These are phyloP conservation scores for Malus sieversii DNA, from an alignment of 306 rosid species.

Conservation along the genomic window DNA sequence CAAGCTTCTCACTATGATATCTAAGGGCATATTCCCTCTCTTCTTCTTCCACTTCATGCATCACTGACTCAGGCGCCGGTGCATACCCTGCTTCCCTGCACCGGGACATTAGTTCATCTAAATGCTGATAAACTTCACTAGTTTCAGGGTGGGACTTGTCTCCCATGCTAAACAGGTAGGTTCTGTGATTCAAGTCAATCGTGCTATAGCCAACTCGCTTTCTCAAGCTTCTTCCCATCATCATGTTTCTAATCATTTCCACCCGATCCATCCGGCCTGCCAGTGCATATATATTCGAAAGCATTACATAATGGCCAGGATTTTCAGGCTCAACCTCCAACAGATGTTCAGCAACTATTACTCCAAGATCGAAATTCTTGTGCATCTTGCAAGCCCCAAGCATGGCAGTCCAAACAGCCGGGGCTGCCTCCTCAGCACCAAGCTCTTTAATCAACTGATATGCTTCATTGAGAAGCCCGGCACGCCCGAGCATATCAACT, in stretches of 20 bases:
- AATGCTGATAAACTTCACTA: slow-evolving; percentile 37
- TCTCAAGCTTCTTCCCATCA: slow-evolving; percentile 56
- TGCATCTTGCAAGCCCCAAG: slow-evolving; percentile 94
- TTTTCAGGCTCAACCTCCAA: slow-evolving; percentile 70
- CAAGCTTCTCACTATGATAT: slow-evolving; percentile 92
- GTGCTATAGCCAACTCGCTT: slow-evolving; percentile 84
- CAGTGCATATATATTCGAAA: slow-evolving; percentile 73
- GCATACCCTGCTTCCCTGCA: slow-evolving; percentile 71
- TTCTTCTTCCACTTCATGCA: slow-evolving; percentile 93
- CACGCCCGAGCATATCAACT: slow-evolving; percentile 92
- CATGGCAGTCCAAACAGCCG: slow-evolving; percentile 76
- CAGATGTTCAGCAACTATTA: slow-evolving; percentile 65
- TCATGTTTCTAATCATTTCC: slow-evolving; percentile 56
- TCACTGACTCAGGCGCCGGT: slow-evolving; percentile 38
- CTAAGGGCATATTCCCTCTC: slow-evolving; percentile 91
- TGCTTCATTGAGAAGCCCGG: slow-evolving; percentile 76
- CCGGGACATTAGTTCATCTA: slow-evolving; percentile 58
- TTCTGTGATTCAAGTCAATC: slow-evolving; percentile 41
- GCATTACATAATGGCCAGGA: slow-evolving; percentile 84
- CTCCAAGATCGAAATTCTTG: slow-evolving; percentile 65
- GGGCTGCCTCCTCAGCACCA: slow-evolving; percentile 32
- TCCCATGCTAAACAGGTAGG: slow-evolving; percentile 66
- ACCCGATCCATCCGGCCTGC: slow-evolving; percentile 77
- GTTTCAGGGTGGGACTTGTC: slow-evolving; percentile 62
- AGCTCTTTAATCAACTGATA: slow-evolving; percentile 40